Conservation (phyloP, 768 basidiomycete genomes). For the Phylloporus scabripes region DNA sequence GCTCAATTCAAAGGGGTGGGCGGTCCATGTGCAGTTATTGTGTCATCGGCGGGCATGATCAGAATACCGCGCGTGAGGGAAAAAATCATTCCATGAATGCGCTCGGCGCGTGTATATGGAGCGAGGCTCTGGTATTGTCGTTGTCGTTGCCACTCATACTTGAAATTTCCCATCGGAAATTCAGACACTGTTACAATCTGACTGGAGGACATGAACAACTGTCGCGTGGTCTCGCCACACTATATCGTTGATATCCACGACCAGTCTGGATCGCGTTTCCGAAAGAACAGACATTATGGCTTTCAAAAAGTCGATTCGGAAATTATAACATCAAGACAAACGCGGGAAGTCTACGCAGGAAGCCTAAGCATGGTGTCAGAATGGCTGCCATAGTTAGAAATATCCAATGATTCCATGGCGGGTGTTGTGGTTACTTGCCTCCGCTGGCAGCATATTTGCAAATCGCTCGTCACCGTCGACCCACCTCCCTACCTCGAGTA, state of each 20-base stretch:
- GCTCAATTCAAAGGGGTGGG: neutral
- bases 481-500: neutral
- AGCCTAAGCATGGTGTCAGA: neutral
- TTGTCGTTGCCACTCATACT: neutral
- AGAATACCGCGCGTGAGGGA: neutral
- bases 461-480: neutral
- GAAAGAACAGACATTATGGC: neutral
- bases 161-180: conserved; percentile 2
- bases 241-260: neutral
- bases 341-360: neutral
- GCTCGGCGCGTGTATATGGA: neutral
- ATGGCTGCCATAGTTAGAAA: neutral
- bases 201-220: neutral
- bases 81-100: neutral
- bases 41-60: neutral
- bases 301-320: neutral
- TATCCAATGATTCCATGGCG: neutral
- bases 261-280: neutral
- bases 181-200: neutral
- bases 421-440: neutral
- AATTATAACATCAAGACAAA: neutral
- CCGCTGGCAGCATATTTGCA: neutral
- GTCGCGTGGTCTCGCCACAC: neutral
- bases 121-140: neutral
- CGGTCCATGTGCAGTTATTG: neutral